phyloP scores from a whole-genome alignment of 108 stramenopile genomes.

The Cylindrotheca closterium region DNA sequence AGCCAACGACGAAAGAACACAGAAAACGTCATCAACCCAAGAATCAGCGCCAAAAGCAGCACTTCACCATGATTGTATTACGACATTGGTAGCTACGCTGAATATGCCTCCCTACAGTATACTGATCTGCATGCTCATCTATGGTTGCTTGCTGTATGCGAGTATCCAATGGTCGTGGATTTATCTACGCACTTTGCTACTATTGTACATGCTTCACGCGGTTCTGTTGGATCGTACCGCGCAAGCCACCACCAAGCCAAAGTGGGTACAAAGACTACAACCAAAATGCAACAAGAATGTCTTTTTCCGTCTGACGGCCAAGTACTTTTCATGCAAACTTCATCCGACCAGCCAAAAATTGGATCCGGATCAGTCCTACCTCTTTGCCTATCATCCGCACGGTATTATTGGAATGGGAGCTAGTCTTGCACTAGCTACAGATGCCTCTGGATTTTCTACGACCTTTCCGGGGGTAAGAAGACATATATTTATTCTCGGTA shows the following conservation, averaged over 20 bases:
- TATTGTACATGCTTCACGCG: no score
- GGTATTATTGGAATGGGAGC: slow-evolving; percentile 49
- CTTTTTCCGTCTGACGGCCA: neutral
- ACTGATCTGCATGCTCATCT: neutral
- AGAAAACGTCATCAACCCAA: no score
- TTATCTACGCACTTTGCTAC: no score
- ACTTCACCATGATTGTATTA: no score
- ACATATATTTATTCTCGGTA: neutral
- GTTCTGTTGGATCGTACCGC: neutral
- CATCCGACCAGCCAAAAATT: neutral
- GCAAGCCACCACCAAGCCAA: neutral
- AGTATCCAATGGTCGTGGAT: neutral
- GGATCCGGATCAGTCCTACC: slow-evolving; percentile 9
- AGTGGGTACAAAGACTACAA: neutral
- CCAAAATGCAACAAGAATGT: neutral
- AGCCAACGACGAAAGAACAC: no score
- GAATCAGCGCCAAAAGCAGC: no score
- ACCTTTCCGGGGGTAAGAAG: slow-evolving; percentile 5
- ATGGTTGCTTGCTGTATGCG: neutral
- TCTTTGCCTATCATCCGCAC: slow-evolving; percentile 63
- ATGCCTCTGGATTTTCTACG: slow-evolving; percentile 8
- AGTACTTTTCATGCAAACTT: neutral
- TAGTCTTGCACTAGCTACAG: slow-evolving; percentile 12
- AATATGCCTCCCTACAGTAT: neutral
- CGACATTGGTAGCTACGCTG: no score